Base-by-base conservation (phyloP, 1,139 yeast species). In the Pichia sp. region DNA sequence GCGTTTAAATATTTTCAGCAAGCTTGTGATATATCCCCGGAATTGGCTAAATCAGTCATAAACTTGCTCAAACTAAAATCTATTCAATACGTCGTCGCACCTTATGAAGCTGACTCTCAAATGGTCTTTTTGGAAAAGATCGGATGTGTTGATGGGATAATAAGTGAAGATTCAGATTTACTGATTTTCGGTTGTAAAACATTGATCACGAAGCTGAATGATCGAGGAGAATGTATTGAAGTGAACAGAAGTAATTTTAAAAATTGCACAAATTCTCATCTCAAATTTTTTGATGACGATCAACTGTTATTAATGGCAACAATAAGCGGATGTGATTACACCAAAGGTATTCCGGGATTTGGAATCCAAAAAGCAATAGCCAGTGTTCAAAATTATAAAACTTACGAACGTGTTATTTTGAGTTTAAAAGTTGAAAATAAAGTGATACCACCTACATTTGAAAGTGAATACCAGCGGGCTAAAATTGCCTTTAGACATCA, bases 91-190 rank as follows among this genome's bases (percentile, higher is more conserved):
- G 77, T 92, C 23, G 98, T 94, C 8, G 98, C 99, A 0, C 99
- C 99, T 0, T 94, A 88, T 60, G 99, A 94, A 65, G 98, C 98
- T 0, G 99, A 94, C 61, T 85, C 98, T 0, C 98, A 94, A 61
- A 77, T 94, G 83, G 97, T 92, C 6, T 87, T 82, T 56, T 69
- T 94, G 42, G 98, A 92, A 60, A 77, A 78, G 48, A 55, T 67
- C 0, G 94, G 94, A 0, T 47, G 77, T 1, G 94, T 88, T 8
- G 84, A 87, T 52, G 98, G 94, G 0, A 85, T 94, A 7, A 71
- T 94, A 9, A 83, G 95, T 36, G 99, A 94, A 59, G 99, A 94
- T 60, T 88, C 97, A 0, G 99, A 94, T 66, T 69, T 94, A 53
- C 68, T 94, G 38, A 75, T 94, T 2, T 94, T 92, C 68, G 99